Percentiles rank a stretch among this genome's conserved stretches.
Evolutionary conservation across 129 eudicot genomes (phyloP).

Genomic region (Helianthus tuberosus): DNA sequence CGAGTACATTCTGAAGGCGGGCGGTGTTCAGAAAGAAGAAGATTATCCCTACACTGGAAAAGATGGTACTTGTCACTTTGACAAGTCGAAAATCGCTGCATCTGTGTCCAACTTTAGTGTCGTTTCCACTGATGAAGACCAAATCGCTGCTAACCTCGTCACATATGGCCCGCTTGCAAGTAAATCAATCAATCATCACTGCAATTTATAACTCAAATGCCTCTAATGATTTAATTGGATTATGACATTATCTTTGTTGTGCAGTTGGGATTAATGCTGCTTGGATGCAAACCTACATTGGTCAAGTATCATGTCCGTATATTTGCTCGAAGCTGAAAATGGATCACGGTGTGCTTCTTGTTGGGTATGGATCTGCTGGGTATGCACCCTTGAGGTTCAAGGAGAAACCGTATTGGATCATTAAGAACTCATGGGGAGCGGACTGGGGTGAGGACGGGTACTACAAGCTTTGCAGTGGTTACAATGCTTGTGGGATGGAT

Average conservation of each 20-base stretch:
- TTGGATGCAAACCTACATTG: constrained; percentile 90
- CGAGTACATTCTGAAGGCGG: constrained; percentile 69
- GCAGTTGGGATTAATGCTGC: constrained; percentile 85
- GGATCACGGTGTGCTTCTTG: constrained; percentile 91
- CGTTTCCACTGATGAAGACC: constrained; percentile 69
- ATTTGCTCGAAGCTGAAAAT: constrained; percentile 55
- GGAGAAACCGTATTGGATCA: constrained; percentile 90
- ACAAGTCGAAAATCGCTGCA: constrained; percentile 71
- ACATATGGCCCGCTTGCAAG: constrained; percentile 95
- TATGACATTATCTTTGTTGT: not conserved
- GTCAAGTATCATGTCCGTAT: constrained; percentile 86
- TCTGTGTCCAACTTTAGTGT: constrained; percentile 79
- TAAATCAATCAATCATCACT: not conserved
- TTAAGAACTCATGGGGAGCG: constrained; percentile 93
- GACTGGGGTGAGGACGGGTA: constrained; percentile 89
- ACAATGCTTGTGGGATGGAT: constrained; percentile 73
- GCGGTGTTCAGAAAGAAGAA: constrained; percentile 69
- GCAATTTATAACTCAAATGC: not conserved
- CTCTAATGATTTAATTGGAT: not conserved
- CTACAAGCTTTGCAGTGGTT: constrained; percentile 85
- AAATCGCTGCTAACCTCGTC: constrained; percentile 86
- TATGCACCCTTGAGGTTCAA: constrained; percentile 70
- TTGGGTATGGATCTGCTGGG: constrained; percentile 82
- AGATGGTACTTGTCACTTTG: constrained; percentile 71
- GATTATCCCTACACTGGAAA: constrained; percentile 83